Conservation (phyloP, 2,329 filamentous ascomycete genomes). For the Alternaria alternata region DNA sequence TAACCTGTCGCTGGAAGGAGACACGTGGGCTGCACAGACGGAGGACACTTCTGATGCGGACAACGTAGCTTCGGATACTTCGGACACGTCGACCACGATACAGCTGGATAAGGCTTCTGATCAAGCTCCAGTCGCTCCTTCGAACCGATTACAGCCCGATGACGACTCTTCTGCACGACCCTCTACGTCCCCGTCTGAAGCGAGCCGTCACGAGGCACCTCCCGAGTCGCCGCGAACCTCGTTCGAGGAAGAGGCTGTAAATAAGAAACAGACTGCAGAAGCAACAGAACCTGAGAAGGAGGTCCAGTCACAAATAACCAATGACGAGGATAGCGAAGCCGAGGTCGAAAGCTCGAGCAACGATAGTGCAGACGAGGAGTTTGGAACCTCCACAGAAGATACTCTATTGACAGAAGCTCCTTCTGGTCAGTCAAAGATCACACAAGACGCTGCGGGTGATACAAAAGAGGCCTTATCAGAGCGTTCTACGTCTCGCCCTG, state of each 20-base stretch:
- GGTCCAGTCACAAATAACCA: background rate
- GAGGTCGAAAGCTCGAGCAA: slow-evolving; percentile 2
- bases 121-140: slow-evolving; percentile 8
- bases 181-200: slow-evolving; percentile 49
- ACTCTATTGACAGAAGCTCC: slow-evolving; percentile 7
- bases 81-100: slow-evolving; percentile 45
- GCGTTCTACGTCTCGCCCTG: background rate
- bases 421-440: background rate
- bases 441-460: background rate
- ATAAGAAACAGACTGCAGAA: background rate
- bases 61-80: slow-evolving; percentile 37
- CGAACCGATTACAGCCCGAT: slow-evolving; percentile 26
- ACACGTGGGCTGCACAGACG: slow-evolving; percentile 21
- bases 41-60: slow-evolving; percentile 20
- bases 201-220: slow-evolving; percentile 40
- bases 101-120: slow-evolving; percentile 27
- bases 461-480: background rate
- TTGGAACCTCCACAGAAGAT: slow-evolving; percentile 11
- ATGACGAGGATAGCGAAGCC: background rate
- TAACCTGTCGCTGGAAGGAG: slow-evolving; percentile 3
- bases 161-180: slow-evolving; percentile 44
- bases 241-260: slow-evolving; percentile 39
- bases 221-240: slow-evolving; percentile 50
- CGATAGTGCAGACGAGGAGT: slow-evolving; percentile 11
- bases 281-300: background rate